Evolutionary conservation across 2,329 filamentous ascomycete genomes (phyloP).

Genomic region (Thermochaetoides dissita): DNA sequence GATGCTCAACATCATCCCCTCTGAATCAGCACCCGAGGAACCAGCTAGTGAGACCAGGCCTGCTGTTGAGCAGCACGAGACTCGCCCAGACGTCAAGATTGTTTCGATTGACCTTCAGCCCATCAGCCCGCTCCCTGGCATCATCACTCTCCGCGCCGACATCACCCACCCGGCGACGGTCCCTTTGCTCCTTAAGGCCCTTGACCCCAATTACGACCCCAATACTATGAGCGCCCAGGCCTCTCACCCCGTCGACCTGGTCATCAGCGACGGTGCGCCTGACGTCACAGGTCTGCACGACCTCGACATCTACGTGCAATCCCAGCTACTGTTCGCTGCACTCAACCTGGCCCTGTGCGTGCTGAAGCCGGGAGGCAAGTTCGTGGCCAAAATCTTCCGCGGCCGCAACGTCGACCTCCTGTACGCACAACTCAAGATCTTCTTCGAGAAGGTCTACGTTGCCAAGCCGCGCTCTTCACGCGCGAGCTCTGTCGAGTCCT

Average conservation of each 20-base stretch:
- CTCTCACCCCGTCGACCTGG: constrained; percentile 73
- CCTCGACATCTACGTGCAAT: constrained; percentile 95
- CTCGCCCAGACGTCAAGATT: constrained; percentile 67
- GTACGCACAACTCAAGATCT: constrained; percentile 82
- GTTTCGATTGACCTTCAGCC: constrained; percentile 93
- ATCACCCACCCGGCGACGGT: constrained; percentile 96
- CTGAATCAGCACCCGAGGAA: constrained; percentile 14
- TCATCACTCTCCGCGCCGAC: constrained; percentile 82
- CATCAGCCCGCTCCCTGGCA: constrained; percentile 85
- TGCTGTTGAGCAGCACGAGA: not conserved
- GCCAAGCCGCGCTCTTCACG: constrained; percentile 88
- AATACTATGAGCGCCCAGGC: constrained; percentile 35
- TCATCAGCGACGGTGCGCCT: constrained; percentile 87
- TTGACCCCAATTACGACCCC: constrained; percentile 57
- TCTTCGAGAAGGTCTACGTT: constrained; percentile 76
- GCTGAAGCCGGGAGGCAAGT: constrained; percentile 81
- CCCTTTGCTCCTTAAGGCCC: constrained; percentile 68
- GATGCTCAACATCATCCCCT: constrained; percentile 39
- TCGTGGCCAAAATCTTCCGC: constrained; percentile 95
- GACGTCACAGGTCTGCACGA: constrained; percentile 96
- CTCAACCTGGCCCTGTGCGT: constrained; percentile 89
- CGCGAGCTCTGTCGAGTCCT: constrained; percentile 94
- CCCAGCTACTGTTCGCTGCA: constrained; percentile 84
- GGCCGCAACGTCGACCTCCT: constrained; percentile 91
- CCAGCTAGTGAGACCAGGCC: constrained; percentile 6